Conservation (phyloP, 176 grass and related monocot genomes). For the Triticum urartu region DNA sequence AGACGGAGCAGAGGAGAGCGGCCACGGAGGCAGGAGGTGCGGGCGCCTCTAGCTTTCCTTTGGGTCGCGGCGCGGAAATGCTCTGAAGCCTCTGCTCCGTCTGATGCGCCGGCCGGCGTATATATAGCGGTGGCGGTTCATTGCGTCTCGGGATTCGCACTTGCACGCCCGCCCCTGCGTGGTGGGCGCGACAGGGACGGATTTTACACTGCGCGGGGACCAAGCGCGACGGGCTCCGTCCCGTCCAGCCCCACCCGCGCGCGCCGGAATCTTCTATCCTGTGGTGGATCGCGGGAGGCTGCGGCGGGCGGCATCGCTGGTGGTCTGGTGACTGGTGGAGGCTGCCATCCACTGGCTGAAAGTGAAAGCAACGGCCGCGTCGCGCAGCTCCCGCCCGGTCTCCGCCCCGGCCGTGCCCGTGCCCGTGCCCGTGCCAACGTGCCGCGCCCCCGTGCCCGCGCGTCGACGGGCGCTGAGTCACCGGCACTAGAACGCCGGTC, state of each 20-base stretch:
- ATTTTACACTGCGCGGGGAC: background rate
- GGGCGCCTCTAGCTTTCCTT: constrained; percentile 16
- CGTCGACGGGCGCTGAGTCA: background rate
- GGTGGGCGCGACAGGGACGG: background rate
- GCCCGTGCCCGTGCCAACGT: background rate
- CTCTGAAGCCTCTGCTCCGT: background rate
- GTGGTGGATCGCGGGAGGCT: constrained; percentile 16
- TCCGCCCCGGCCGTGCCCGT: background rate
- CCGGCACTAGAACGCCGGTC: background rate
- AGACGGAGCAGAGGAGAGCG: background rate
- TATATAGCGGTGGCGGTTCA: background rate
- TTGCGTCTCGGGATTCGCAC: constrained; percentile 30
- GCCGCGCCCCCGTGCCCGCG: background rate
- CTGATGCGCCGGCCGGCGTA: background rate
- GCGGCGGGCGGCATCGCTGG: background rate
- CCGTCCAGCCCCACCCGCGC: background rate
- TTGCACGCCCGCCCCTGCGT: background rate
- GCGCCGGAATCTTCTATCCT: constrained; percentile 11
- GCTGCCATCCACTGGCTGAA: too few relatives aligned
- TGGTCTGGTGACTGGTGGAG: background rate
- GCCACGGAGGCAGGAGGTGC: constrained; percentile 8
- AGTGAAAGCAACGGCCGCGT: background rate
- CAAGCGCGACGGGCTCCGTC: background rate
- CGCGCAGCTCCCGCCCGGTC: background rate
- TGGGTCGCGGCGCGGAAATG: background rate